Percentiles rank a stretch among this genome's conserved stretches.
Conservation (phyloP, 768 basidiomycete species). For the Boletellus ananas region DNA sequence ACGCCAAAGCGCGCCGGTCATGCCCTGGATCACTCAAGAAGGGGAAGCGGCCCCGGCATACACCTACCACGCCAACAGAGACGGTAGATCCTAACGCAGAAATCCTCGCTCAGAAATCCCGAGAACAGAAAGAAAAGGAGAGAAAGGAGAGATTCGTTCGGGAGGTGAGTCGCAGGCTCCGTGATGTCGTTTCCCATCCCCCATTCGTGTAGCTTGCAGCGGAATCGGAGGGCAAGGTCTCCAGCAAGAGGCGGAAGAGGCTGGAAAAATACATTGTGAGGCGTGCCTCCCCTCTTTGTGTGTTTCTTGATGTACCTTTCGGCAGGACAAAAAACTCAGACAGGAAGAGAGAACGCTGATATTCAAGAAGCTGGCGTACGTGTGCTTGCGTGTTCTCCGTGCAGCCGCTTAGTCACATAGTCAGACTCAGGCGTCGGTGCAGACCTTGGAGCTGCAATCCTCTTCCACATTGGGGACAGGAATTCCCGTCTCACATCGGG, state of each 20-base stretch:
- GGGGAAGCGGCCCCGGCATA: constrained; percentile 43
- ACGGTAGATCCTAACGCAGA: constrained; percentile 54
- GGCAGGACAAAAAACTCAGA: constrained; percentile 85
- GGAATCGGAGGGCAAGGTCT: constrained; percentile 69
- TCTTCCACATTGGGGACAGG: constrained; percentile 85
- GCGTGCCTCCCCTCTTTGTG: not conserved
- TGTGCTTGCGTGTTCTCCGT: constrained; percentile 17
- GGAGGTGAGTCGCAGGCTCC: constrained; percentile 45
- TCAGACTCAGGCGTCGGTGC: constrained; percentile 69
- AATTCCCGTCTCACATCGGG: constrained; percentile 54
- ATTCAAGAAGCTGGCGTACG: constrained; percentile 78
- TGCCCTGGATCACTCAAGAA: constrained; percentile 61
- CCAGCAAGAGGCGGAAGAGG: constrained; percentile 80
- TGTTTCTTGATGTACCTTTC: not conserved
- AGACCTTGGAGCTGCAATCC: constrained; percentile 61
- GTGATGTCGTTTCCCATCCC: not conserved
- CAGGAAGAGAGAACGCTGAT: constrained; percentile 79
- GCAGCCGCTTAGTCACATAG: constrained; percentile 38
- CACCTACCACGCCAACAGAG: constrained; percentile 20
- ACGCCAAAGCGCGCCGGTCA: constrained; percentile 67
- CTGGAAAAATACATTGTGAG: constrained; percentile 90
- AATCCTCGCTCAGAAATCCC: constrained; percentile 54
- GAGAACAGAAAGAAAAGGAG: constrained; percentile 58
- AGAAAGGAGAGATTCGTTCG: constrained; percentile 54
- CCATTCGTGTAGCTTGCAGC: constrained; percentile 25